phyloP scores from a whole-genome alignment of 2,329 filamentous ascomycete genomes.

The Zymoseptoria pseudotritici region DNA sequence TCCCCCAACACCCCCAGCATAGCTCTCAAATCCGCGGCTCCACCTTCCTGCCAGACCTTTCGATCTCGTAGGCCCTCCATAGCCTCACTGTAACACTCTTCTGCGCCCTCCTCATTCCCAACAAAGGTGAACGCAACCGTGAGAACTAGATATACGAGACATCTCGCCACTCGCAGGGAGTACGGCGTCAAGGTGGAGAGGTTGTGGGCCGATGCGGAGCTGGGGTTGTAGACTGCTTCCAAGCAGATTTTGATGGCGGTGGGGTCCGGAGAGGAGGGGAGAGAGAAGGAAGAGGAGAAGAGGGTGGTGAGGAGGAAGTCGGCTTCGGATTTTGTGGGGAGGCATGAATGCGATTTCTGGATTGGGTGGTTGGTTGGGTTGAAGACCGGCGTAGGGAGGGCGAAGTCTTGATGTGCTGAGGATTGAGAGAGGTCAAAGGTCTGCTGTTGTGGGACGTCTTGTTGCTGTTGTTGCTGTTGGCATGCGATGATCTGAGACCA shows the following conservation, averaged over 20 bases:
- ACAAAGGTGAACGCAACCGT: slow-evolving; percentile 1
- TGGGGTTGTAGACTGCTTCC: slow-evolving; percentile 6
- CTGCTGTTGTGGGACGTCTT: not conserved
- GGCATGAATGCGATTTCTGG: not conserved
- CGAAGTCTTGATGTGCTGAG: slow-evolving; percentile 1
- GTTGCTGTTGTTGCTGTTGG: not conserved
- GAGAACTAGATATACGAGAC: slow-evolving; percentile 8
- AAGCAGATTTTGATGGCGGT: slow-evolving; percentile 12
- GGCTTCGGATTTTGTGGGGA: slow-evolving; percentile 1
- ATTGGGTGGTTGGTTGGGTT: not conserved
- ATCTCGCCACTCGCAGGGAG: slow-evolving; percentile 7
- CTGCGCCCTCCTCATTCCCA: not conserved
- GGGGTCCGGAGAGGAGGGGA: slow-evolving; percentile 6
- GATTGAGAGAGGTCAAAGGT: slow-evolving; percentile 1
- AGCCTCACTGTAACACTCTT: not conserved
- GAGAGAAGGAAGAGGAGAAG: not conserved
- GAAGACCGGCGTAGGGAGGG: not conserved
- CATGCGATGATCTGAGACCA: not conserved
- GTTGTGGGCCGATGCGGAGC: not conserved
- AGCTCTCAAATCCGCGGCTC: not conserved
- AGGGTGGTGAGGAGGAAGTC: slow-evolving; percentile 3
- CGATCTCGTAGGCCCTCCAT: not conserved
- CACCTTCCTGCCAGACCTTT: not conserved
- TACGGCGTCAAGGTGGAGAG: slow-evolving; percentile 7
- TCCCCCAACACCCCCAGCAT: not conserved